phyloP scores from a whole-genome alignment of 257 asterid genomes.

The Primulina eburnea region DNA sequence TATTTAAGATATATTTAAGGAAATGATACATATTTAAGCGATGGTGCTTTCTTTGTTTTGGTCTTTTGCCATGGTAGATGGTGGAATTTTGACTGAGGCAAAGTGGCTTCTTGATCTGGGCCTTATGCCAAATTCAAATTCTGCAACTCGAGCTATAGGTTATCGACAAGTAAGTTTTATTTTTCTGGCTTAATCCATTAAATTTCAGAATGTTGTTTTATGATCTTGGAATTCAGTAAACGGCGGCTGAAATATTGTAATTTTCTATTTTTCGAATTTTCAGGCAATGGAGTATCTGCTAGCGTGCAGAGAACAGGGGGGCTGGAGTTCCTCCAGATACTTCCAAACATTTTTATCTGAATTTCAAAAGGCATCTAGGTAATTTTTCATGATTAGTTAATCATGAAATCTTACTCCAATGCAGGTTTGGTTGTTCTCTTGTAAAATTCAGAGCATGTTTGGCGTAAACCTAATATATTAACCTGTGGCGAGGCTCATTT shows the following conservation, averaged over 20 bases:
- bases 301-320: constrained; percentile 61
- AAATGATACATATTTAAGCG: constrained; percentile 10
- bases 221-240: constrained; percentile 14
- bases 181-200: constrained; percentile 20
- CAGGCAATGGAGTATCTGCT: constrained; percentile 92
- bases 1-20: constrained; percentile 11
- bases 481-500: not conserved
- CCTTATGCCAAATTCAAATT: constrained; percentile 77
- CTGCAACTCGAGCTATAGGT: constrained; percentile 96
- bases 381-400: constrained; percentile 20
- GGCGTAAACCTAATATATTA: too few species aligned
- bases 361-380: constrained; percentile 88
- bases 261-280: constrained; percentile 14
- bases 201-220: constrained; percentile 8
- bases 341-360: constrained; percentile 58
- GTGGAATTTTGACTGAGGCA: constrained; percentile 82
- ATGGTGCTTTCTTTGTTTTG: constrained; percentile 1
- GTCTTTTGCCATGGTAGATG: constrained; percentile 39
- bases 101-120: constrained; percentile 89
- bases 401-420: constrained; percentile 6
- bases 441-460: not conserved
- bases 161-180: constrained; percentile 74
- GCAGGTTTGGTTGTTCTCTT: not conserved
- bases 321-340: constrained; percentile 64
- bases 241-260: not conserved